A percentile compares a stretch with the other conserved stretches of the same genome.
Evolutionary conservation across 805 yeast species (phyloP).

Genomic region (Martiniozyma abietophila): DNA sequence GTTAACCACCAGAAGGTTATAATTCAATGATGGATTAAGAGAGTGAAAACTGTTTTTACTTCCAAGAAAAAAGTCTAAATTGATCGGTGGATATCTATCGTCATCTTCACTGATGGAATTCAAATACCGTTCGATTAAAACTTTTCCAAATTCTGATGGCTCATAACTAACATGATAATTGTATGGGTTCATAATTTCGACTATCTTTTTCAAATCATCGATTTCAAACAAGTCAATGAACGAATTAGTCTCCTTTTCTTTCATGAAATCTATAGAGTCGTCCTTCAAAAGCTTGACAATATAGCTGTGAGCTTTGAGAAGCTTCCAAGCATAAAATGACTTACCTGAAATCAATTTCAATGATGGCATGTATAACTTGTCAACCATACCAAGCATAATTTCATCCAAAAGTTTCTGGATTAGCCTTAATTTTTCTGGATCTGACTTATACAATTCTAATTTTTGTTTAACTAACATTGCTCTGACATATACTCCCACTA

Average conservation of each 20-base stretch:
- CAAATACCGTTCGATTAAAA: slow-evolving; percentile 1
- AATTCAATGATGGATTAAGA: no score
- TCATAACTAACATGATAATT: slow-evolving; percentile 1
- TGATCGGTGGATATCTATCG: slow-evolving; percentile 1
- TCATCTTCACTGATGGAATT: slow-evolving; percentile 5
- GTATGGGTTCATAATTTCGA: slow-evolving; percentile 7
- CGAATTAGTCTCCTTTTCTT: no score
- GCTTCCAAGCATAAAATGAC: slow-evolving; percentile 62
- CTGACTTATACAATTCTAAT: slow-evolving; percentile 9
- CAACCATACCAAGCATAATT: slow-evolving; percentile 13
- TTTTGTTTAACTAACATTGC: slow-evolving; percentile 21
- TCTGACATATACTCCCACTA: slow-evolving; percentile 21
- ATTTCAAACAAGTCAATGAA: slow-evolving; percentile 15
- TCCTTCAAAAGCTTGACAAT: slow-evolving; percentile 29
- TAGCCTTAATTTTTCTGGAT: slow-evolving; percentile 9
- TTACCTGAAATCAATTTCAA: slow-evolving; percentile 40
- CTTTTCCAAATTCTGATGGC: slow-evolving; percentile 5
- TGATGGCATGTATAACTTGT: slow-evolving; percentile 27
- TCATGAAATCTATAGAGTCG: slow-evolving; percentile 3
- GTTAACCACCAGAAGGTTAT: no score
- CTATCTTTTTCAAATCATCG: slow-evolving; percentile 14
- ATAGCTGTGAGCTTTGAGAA: slow-evolving; percentile 46
- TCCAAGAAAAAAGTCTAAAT: no score
- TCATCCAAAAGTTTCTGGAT: slow-evolving; percentile 1
- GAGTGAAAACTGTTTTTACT: no score